Base-by-base conservation (phyloP, 2,329 filamentous ascomycete species). In the Aureobasidium sp. region DNA sequence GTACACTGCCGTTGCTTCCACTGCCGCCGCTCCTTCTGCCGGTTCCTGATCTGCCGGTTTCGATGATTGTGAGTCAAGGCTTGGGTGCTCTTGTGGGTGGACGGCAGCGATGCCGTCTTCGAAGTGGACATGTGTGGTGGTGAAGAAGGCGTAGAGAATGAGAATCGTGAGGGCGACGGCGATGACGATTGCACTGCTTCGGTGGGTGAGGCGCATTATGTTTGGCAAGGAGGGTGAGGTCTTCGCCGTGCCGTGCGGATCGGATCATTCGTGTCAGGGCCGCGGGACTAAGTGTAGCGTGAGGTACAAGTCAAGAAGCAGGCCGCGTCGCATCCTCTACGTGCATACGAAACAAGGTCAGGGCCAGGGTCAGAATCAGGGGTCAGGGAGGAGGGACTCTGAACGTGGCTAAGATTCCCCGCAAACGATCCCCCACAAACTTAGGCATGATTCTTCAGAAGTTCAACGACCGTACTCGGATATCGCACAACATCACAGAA, bases 181-280 rank as follows among this genome's bases (percentile, higher is more conserved):
- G n/a, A 45, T 45, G n/a, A 45, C n/a, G 27, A 27, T 45, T 9
- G 11, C 42, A 45, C 21, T 27, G 42, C 42, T 45, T 45, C 42
- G 42, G 21, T n/a, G 21, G 42, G 42, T 27, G 21, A 45, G 42
- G 42, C 21, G 21, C 25, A 45, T 45, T 21, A 45, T 45, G 21
- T 45, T 45, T 16, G 21, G 42, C 21, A 45, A 15, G 5, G 13
- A 72, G 65, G 15, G 66, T 63, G 10, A 11, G 42, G 21, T 11
- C n/a, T 3, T n/a, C 32, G 7, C 32, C 13, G 15, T 41, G 39
- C 3, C 9, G 39, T 41, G 39, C 2, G 15, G 5, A 41, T 41
- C 39, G 42, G 21, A 5, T 45, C 13, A 13, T 45, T 13, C 11
- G 21, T 45, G 42, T 45, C 21, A 27, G 11, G 42, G 25, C 42